A percentile compares a stretch with the other conserved stretches of the same genome.
phyloP scores from a whole-genome alignment of 208 protist species.

The Trypanosoma theileri region DNA sequence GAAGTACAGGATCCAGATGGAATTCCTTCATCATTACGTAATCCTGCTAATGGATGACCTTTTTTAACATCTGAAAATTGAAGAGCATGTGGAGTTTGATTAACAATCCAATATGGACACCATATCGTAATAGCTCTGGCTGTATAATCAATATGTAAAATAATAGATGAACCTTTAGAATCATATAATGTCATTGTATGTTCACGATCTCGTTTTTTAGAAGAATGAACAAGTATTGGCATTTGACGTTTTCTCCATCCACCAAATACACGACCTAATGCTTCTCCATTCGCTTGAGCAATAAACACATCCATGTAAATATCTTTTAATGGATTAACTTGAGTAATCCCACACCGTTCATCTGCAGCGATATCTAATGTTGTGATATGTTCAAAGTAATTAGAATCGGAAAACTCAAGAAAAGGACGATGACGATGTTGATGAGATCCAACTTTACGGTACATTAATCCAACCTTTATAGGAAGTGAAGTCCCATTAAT shows the following conservation, averaged over 20 bases:
- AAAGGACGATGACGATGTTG: slow-evolving; percentile 14
- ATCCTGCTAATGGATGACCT: slow-evolving; percentile 21
- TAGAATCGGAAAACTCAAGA: slow-evolving; percentile 35
- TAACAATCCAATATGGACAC: slow-evolving; percentile 69
- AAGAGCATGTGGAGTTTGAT: slow-evolving; percentile 44
- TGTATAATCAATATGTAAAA: slow-evolving; percentile 49
- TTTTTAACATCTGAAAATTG: slow-evolving; percentile 44
- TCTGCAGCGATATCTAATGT: slow-evolving; percentile 35
- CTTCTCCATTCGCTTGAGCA: slow-evolving; percentile 51
- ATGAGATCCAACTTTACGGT: slow-evolving; percentile 12
- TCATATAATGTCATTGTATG: slow-evolving; percentile 29
- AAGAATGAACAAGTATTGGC: slow-evolving; percentile 27
- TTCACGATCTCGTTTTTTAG: slow-evolving; percentile 20
- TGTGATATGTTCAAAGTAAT: slow-evolving; percentile 39
- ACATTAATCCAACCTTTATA: slow-evolving; percentile 46
- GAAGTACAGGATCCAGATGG: background rate
- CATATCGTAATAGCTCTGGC: slow-evolving; percentile 41
- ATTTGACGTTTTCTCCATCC: background rate
- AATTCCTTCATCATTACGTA: slow-evolving; percentile 17
- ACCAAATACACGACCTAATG: slow-evolving; percentile 21
- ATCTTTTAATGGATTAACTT: slow-evolving; percentile 67
- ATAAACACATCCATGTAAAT: slow-evolving; percentile 55
- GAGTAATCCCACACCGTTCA: slow-evolving; percentile 38
- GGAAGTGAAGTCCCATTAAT: slow-evolving; percentile 59
- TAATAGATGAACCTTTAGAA: slow-evolving; percentile 31